A percentile compares a stretch with the other conserved stretches of the same genome.
phyloP scores from a whole-genome alignment of 345 rosid species.

The Erodium maritimum region DNA sequence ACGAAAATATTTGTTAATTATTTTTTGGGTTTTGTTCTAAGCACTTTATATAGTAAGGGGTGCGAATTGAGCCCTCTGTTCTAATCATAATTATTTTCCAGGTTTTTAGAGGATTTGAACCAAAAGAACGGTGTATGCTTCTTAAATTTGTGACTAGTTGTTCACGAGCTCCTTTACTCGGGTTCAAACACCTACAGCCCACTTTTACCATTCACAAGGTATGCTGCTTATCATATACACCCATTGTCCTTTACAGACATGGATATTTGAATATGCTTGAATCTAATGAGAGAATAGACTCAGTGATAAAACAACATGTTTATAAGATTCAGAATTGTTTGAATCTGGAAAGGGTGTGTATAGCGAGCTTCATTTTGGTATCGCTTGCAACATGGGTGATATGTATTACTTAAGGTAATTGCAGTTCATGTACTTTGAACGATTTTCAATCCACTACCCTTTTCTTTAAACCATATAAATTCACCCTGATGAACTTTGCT shows the following conservation, averaged over 20 bases:
- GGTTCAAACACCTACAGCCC: constrained; percentile 92
- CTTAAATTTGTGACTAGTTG: constrained; percentile 98
- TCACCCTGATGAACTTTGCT: too few species aligned
- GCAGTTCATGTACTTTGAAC: neutral
- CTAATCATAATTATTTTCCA: constrained; percentile 19
- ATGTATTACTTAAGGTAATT: neutral
- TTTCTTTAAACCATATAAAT: too few species aligned
- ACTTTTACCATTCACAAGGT: constrained; percentile 91
- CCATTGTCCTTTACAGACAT: neutral
- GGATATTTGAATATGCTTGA: neutral
- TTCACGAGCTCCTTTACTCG: constrained; percentile 87
- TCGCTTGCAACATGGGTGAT: too few species aligned
- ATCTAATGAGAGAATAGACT: neutral
- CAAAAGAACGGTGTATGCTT: constrained; percentile 78
- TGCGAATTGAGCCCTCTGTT: neutral
- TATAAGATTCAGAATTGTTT: neutral
- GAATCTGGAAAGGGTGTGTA: too few species aligned
- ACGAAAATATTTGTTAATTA: neutral
- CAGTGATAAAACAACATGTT: neutral
- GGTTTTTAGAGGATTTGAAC: constrained; percentile 83
- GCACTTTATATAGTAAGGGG: neutral
- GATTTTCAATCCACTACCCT: too few species aligned
- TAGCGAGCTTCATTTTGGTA: too few species aligned
- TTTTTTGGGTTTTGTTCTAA: neutral
- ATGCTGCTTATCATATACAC: constrained; percentile 9